These are phyloP conservation scores for Thecaphora thlaspeos DNA, from an alignment of 1,284 basidiomycete species.

Conservation along the genomic window DNA sequence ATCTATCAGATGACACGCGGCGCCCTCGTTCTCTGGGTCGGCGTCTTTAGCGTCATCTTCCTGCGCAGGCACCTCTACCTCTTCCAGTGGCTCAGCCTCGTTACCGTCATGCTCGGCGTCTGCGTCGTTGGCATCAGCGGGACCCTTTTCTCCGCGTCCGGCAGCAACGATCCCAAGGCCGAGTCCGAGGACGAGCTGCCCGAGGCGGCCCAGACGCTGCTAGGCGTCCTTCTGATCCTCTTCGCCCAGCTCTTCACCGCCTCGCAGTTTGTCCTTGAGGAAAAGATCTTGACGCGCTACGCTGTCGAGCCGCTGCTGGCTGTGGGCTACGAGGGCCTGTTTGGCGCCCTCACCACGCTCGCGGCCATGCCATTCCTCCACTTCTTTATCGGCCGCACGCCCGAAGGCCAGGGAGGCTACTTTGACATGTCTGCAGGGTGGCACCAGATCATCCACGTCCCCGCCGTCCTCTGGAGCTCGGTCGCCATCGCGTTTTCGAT, in stretches of 20 bases:
- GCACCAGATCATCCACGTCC: constrained; percentile 79
- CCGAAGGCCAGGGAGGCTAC: constrained; percentile 69
- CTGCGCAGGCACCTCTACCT: constrained; percentile 63
- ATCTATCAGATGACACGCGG: constrained; percentile 97
- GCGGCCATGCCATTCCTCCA: constrained; percentile 72
- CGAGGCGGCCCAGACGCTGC: constrained; percentile 46
- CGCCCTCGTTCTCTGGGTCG: constrained; percentile 94
- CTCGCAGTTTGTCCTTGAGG: constrained; percentile 87
- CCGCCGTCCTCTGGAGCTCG: constrained; percentile 73
- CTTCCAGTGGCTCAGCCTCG: constrained; percentile 76
- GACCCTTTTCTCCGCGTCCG: constrained; percentile 22
- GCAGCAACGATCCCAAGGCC: neutral
- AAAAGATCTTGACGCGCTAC: constrained; percentile 77
- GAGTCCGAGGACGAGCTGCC: constrained; percentile 40
- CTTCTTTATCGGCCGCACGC: constrained; percentile 61
- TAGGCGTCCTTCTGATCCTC: constrained; percentile 81
- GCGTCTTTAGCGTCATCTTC: constrained; percentile 86
- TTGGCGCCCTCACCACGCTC: constrained; percentile 77
- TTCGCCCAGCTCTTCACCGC: constrained; percentile 97
- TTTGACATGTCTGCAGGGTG: constrained; percentile 90
- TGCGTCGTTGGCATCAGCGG: constrained; percentile 87
- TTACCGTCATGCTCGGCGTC: constrained; percentile 87
- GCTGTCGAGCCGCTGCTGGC: constrained; percentile 85
- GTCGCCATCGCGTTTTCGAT: constrained; percentile 67
- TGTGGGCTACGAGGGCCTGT: constrained; percentile 90